Base-by-base conservation (phyloP, 345 rosid species). In the Cochlearia excelsa region DNA sequence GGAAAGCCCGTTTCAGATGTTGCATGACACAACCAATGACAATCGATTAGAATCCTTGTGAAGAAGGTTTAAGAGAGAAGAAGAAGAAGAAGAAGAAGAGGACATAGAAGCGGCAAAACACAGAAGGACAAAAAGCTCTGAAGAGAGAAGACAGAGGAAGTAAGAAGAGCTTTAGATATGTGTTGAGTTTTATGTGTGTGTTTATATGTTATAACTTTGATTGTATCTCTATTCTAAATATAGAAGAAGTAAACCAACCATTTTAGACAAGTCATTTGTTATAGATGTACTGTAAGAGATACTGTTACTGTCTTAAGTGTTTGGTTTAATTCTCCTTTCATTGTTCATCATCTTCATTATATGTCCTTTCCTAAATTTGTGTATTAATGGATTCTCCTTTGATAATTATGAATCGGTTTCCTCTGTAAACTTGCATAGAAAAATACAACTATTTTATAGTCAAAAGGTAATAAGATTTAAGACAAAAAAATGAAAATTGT, bases 1-100 rank as follows among this genome's bases (percentile, higher is more conserved):
- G 78, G 35, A 77, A 70, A 64, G 81, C 74, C 59, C 80, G 80
- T 48, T 77, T 73, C 77, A 68, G 75, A 52, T 77, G 75, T 57
- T 72, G 75, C 69, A 61, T 72, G 65, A 64, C 71, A 9, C 77
- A 62, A 34, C 80, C 75, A 50, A 73, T 69, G 80, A 73, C 77
- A 7, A 16, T 66, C 35, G 79, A 75, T 57, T 75, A n/a, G n/a
- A 65, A 65, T 48, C 28, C 30, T 30, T 46, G 33, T 37, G 39
- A 66, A 29, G 33, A 60, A 46, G 44, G 41, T n/a, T n/a, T n/a
- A n/a, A 30, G 45, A 50, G 34, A 28, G 58, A 33, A 5, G 5
- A 52, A 53, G 46, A 45, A 28, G 41, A 26, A 40, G 37, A 66
- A 11, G 41, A 33, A 54, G 49, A 43, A 63, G 59, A 51, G 16